phyloP scores from a whole-genome alignment of 345 rosid species.

The Barbarea vulgaris region DNA sequence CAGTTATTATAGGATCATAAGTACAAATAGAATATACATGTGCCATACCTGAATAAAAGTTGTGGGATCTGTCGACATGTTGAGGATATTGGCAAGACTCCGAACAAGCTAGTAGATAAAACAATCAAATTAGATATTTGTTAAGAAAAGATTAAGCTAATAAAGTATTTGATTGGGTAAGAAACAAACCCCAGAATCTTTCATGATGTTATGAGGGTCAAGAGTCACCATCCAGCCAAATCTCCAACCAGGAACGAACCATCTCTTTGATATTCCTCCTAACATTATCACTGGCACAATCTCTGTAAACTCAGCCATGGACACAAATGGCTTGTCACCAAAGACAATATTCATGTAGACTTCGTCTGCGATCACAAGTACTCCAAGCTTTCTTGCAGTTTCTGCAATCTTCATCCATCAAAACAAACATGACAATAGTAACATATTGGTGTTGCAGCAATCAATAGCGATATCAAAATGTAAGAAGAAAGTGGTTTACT shows the following conservation, averaged over 20 bases:
- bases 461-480: too few species aligned
- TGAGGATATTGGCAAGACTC: slow-evolving; percentile 27
- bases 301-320: slow-evolving; percentile 54
- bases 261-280: slow-evolving; percentile 61
- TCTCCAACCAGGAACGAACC: slow-evolving; percentile 65
- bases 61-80: slow-evolving; percentile 40
- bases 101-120: slow-evolving; percentile 12
- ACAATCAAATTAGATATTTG: background rate
- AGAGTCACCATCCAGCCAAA: slow-evolving; percentile 54
- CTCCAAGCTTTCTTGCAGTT: slow-evolving; percentile 53
- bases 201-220: slow-evolving; percentile 47
- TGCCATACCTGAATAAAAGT: slow-evolving; percentile 57
- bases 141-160: background rate
- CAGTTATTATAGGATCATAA: background rate
- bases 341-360: slow-evolving; percentile 49
- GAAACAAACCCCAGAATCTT: slow-evolving; percentile 43
- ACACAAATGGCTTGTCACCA: slow-evolving; percentile 53
- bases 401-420: slow-evolving; percentile 51
- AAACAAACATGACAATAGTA: background rate
- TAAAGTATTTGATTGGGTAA: background rate
- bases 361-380: slow-evolving; percentile 59
- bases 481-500: slow-evolving; percentile 25
- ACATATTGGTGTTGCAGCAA: background rate
- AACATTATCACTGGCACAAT: slow-evolving; percentile 52
- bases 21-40: background rate